Evolutionary conservation across 116 monocot species (phyloP).

Genomic region (Trichopus zeylanicus): DNA sequence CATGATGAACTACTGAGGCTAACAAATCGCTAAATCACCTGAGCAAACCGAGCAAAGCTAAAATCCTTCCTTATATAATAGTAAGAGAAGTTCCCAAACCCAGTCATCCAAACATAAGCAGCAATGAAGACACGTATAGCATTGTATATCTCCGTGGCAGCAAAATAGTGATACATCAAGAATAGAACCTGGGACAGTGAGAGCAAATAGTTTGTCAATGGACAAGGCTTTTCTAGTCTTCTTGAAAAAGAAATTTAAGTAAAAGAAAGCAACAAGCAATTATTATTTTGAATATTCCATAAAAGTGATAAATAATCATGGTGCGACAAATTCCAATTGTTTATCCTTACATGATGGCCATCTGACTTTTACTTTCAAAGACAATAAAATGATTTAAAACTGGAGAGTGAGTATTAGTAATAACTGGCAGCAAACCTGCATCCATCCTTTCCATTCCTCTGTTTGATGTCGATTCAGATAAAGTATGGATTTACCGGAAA

Average conservation of each 20-base stretch:
- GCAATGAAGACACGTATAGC: slow-evolving; percentile 98
- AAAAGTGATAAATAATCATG: no score
- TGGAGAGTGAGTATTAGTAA: no score
- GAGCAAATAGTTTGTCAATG: background rate
- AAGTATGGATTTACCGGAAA: slow-evolving; percentile 84
- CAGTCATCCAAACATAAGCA: slow-evolving; percentile 99
- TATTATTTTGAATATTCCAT: no score
- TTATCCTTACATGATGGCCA: background rate
- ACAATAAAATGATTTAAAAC: background rate
- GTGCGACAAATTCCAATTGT: background rate
- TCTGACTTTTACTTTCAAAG: background rate
- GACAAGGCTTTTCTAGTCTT: background rate
- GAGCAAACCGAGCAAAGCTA: slow-evolving; percentile 87
- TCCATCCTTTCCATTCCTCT: slow-evolving; percentile 99
- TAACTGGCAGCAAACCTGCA: slow-evolving; percentile 98
- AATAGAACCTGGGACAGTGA: slow-evolving; percentile 63
- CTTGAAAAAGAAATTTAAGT: no score
- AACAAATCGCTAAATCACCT: slow-evolving; percentile 32
- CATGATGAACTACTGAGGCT: background rate
- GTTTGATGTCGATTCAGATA: slow-evolving; percentile 97
- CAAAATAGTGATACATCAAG: slow-evolving; percentile 99
- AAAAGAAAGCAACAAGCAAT: no score
- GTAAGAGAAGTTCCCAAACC: slow-evolving; percentile 98
- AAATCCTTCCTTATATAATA: slow-evolving; percentile 96
- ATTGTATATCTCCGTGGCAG: slow-evolving; percentile 95